Percentiles rank a stretch among this genome's conserved stretches.
Evolutionary conservation across 345 rosid species (phyloP).

Genomic region (Melaleuca alternifolia): DNA sequence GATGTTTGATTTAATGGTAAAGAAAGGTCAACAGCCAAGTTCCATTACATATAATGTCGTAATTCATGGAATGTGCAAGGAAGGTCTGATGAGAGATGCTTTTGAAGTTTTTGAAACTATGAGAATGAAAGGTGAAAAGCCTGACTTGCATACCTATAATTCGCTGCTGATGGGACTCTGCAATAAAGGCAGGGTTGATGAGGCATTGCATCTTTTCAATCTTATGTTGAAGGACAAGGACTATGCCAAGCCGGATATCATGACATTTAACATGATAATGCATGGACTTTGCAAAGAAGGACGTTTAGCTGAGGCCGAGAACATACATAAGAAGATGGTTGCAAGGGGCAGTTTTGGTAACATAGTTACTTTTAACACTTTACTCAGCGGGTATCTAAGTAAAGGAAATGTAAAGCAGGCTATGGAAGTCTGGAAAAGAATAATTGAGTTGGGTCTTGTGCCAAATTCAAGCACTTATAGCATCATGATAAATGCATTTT

Average conservation of each 20-base stretch:
- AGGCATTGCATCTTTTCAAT: slow-evolving; percentile 38
- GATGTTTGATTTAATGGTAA: slow-evolving; percentile 38
- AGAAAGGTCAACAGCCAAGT: slow-evolving; percentile 35
- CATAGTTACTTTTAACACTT: slow-evolving; percentile 30
- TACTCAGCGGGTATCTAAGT: slow-evolving; percentile 38
- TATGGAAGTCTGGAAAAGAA: slow-evolving; percentile 46
- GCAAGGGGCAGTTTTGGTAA: slow-evolving; percentile 31
- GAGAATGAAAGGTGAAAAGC: slow-evolving; percentile 45
- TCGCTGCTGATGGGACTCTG: slow-evolving; percentile 43
- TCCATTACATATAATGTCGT: slow-evolving; percentile 45
- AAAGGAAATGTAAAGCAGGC: slow-evolving; percentile 36
- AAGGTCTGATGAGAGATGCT: slow-evolving; percentile 38
- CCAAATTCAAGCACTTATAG: slow-evolving; percentile 43
- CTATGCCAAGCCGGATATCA: slow-evolving; percentile 31
- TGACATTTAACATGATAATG: slow-evolving; percentile 38
- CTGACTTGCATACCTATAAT: slow-evolving; percentile 45
- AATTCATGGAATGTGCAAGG: slow-evolving; percentile 48
- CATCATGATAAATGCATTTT: slow-evolving; percentile 40
- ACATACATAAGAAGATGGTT: slow-evolving; percentile 30
- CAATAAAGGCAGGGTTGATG: slow-evolving; percentile 37
- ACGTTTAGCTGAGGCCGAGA: slow-evolving; percentile 32
- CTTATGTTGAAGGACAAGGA: slow-evolving; percentile 20
- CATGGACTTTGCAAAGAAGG: slow-evolving; percentile 47
- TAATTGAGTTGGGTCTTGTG: slow-evolving; percentile 23
- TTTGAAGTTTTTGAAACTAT: slow-evolving; percentile 35